Evolutionary conservation across 2,329 filamentous ascomycete species (phyloP).

Genomic region (Cryphonectria carpinicola): DNA sequence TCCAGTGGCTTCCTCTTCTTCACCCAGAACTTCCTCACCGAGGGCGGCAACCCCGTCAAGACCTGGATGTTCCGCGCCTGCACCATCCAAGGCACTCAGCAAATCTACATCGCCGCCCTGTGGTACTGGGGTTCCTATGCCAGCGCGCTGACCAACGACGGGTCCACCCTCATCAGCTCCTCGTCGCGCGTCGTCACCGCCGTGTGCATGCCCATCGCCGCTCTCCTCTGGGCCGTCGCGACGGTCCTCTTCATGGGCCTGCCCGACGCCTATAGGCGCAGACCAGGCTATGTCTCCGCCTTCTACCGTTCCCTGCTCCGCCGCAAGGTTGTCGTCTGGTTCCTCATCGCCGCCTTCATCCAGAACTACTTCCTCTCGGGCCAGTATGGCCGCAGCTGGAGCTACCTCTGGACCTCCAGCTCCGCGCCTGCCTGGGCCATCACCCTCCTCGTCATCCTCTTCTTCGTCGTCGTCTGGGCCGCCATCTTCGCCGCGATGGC

Average conservation of each 20-base stretch:
- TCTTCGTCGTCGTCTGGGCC: constrained; percentile 60
- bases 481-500: constrained; percentile 53
- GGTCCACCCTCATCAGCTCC: constrained; percentile 38
- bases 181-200: constrained; percentile 37
- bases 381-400: constrained; percentile 67
- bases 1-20: constrained; percentile 68
- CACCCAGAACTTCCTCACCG: constrained; percentile 68
- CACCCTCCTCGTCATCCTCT: constrained; percentile 56
- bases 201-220: constrained; percentile 59
- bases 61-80: constrained; percentile 72
- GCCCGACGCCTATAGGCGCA: constrained; percentile 66
- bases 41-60: constrained; percentile 61
- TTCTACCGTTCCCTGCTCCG: constrained; percentile 63
- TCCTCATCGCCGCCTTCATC: constrained; percentile 61
- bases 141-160: constrained; percentile 44
- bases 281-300: constrained; percentile 62
- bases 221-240: constrained; percentile 60
- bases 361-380: constrained; percentile 69
- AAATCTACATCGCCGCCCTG: constrained; percentile 65
- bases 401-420: constrained; percentile 52
- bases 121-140: constrained; percentile 67
- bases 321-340: constrained; percentile 67
- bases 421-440: constrained; percentile 60
- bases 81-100: constrained; percentile 68
- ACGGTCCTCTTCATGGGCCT: constrained; percentile 59